A percentile compares a stretch with the other conserved stretches of the same genome.
Evolutionary conservation across 495 filamentous ascomycete species (phyloP).

Genomic region (Penicillium desertorum): DNA sequence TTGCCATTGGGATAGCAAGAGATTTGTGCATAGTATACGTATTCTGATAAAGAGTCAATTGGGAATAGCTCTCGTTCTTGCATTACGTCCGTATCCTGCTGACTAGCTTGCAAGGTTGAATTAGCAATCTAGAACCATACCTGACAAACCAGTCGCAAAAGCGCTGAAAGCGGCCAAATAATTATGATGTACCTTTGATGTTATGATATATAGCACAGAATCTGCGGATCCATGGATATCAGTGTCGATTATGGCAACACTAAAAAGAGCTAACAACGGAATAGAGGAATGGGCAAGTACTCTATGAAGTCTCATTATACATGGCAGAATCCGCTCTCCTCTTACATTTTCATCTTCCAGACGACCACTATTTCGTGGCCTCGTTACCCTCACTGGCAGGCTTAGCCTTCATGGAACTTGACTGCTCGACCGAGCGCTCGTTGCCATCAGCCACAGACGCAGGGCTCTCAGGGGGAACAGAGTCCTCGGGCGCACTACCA

Average conservation of each 20-base stretch:
- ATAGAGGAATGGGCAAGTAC: slow-evolving; percentile 21
- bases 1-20: slow-evolving; percentile 28
- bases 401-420: slow-evolving; percentile 57
- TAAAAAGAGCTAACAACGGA: slow-evolving; percentile 16
- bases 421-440: slow-evolving; percentile 60
- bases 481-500: slow-evolving; percentile 37
- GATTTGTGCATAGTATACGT: slow-evolving; percentile 44
- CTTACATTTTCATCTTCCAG: slow-evolving; percentile 17
- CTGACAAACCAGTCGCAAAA: neutral
- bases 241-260: slow-evolving; percentile 9
- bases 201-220: neutral
- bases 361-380: slow-evolving; percentile 48
- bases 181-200: neutral
- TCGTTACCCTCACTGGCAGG: slow-evolving; percentile 77
- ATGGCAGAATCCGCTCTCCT: slow-evolving; percentile 20
- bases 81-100: slow-evolving; percentile 5
- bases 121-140: neutral
- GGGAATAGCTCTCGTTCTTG: slow-evolving; percentile 34
- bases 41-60: slow-evolving; percentile 38
- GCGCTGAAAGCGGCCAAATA: neutral
- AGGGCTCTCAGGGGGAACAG: slow-evolving; percentile 41
- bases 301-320: slow-evolving; percentile 30
- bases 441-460: slow-evolving; percentile 55
- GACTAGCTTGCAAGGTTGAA: neutral
- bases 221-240: neutral